These are phyloP conservation scores for Delphinella strobiligena DNA, from an alignment of 2,329 filamentous ascomycete species.

Conservation along the genomic window DNA sequence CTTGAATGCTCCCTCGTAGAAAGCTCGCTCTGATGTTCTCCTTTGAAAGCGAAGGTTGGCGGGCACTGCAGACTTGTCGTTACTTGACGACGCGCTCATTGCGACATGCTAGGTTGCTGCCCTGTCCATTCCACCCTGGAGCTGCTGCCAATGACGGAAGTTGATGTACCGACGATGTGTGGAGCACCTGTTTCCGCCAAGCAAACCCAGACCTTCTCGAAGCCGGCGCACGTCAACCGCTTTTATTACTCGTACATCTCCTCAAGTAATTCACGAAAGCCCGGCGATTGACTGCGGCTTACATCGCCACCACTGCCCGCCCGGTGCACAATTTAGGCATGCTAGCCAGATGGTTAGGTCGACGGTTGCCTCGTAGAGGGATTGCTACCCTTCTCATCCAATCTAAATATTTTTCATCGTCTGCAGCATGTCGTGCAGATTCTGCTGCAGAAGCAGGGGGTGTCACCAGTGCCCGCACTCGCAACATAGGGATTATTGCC, in stretches of 20 bases:
- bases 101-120: neutral
- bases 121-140: too few relatives aligned
- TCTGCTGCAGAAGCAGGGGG: neutral
- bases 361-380: neutral
- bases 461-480: slow-evolving; percentile 35
- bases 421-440: slow-evolving; percentile 5
- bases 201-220: too few relatives aligned
- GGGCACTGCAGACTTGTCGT: slow-evolving; percentile 5
- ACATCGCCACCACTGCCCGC: neutral
- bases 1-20: slow-evolving; percentile 17
- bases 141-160: neutral
- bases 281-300: too few relatives aligned
- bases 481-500: slow-evolving; percentile 97
- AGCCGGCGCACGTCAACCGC: too few relatives aligned
- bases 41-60: slow-evolving; percentile 22
- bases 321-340: too few relatives aligned
- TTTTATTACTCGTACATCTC: too few relatives aligned
- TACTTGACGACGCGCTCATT: slow-evolving; percentile 6
- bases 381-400: slow-evolving; percentile 1
- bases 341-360: slow-evolving; percentile 5
- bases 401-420: slow-evolving; percentile 7
- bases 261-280: too few relatives aligned
- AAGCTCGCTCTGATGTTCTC: slow-evolving; percentile 22
- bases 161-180: neutral
- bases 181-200: too few relatives aligned